Evolutionary conservation across 2,329 filamentous ascomycete species (phyloP), one percentile per base, ranked within the genome.

Genomic region (Fusarium sp.): DNA sequence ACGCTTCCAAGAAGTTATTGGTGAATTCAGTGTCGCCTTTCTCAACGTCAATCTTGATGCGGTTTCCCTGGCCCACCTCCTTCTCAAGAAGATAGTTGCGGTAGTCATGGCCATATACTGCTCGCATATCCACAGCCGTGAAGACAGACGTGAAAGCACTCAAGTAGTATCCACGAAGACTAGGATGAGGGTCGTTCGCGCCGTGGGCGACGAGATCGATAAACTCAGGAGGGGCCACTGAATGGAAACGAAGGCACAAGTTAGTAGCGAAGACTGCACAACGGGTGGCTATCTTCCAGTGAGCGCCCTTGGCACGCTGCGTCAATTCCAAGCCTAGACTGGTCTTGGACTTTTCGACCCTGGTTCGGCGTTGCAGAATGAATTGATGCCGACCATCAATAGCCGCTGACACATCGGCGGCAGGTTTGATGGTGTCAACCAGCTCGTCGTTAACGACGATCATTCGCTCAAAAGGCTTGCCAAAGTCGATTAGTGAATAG

Each of bases 221-320:
- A 79, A 98, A 92, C 62, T 91, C 88, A 20, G 91, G 85, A 2
- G 93, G 93, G 8, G 94, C 94, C 67, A 99, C 88, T 20, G 89
- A 92, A 71, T 98, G 92, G 74, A 98, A 97, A n/a, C 96, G 91
- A 68, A 98, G 88, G 61, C 94, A 95, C 67, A 98, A 86, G 65
- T 96, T 97, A 60, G 95, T 90, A 7, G 97, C 93, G 78, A 99
- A 96, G 38, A 97, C 92, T 12, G 93, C 92, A 60, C 94, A 97
- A 29, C 95, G 88, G 53, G 90, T 94, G 8, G 95, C 95, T 74
- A 97, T 94, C 83, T 97, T 98, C 96, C 96, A 99, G 77, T 99
- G 97, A 1, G 94, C 93, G 5, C 88, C 88, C 74, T 89, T 90
- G 3, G 94, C 92, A 64, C 91, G 83, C 63, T 92, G 88, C 6